Base-by-base conservation (phyloP, 306 rosid genomes). In the Inga laurina region DNA sequence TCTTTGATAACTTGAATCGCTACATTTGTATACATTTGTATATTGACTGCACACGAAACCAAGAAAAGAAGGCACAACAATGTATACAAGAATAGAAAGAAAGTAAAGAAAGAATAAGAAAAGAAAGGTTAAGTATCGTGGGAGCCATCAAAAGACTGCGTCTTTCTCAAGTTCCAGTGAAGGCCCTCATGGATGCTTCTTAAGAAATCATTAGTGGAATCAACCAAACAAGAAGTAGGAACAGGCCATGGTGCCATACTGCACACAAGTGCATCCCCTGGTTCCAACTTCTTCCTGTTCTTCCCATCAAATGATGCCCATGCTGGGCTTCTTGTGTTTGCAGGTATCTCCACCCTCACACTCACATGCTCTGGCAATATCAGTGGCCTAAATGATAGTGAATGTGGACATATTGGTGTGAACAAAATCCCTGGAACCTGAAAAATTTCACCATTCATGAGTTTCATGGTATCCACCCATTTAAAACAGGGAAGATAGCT, bases 171-270 rank as follows among this genome's bases (percentile, higher is more conserved):
- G 85, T 96, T 96, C 99, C 99, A 96, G 80, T 96, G 98, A 75
- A 94, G 98, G 61, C 98, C 98, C 18, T 96, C 97, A 14, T 96
- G 97, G 72, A 96, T 94, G 88, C 97, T 96, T 68, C 88, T 91
- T 70, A 96, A 84, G 93, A 96, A 96, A 82, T 96, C 99, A n/a
- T 46, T 77, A 4, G 99, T 96, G 22, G 99, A 94, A 89, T 96
- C 99, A 78, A 80, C 90, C 57, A 74, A 83, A 85, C 98, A 96
- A 1, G 98, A 98, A 5, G 98, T 96, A 54, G 99, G 98, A 84
- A 96, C 99, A 4, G 99, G 99, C 98, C 99, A 96, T 2, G 93
- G 95, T 21, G 99, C 99, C 97, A 96, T 94, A 86, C 97, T 94
- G 90, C 98, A 94, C 12, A 94, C 94, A 15, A 96, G 94, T 46